A percentile compares a stretch with the other conserved stretches of the same genome.
These are phyloP conservation scores for Ceriops tagal DNA, from an alignment of 345 rosid species.

Conservation along the genomic window DNA sequence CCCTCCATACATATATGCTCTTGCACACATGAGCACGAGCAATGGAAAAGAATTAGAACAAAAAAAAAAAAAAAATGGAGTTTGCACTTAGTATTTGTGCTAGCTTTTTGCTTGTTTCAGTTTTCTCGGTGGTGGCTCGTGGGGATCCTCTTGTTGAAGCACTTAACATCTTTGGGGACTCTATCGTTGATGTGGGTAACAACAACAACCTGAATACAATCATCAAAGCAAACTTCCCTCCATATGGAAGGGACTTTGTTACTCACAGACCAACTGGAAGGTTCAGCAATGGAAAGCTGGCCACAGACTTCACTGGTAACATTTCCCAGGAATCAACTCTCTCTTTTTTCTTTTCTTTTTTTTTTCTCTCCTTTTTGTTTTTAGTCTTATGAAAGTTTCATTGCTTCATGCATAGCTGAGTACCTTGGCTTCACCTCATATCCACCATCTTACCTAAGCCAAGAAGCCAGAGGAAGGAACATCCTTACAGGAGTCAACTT, in stretches of 20 bases:
- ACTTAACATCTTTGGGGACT: constrained; percentile 80
- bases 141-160: constrained; percentile 78
- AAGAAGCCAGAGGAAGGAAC: constrained; percentile 48
- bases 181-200: constrained; percentile 86
- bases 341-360: constrained; percentile 1
- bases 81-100: constrained; percentile 18
- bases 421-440: constrained; percentile 72
- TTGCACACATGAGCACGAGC: neutral
- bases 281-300: constrained; percentile 85
- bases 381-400: constrained; percentile 5
- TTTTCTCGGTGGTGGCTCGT: constrained; percentile 21
- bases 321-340: neutral
- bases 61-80: constrained; percentile 21
- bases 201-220: constrained; percentile 64
- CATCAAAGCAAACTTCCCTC: constrained; percentile 78
- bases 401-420: constrained; percentile 54
- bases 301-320: constrained; percentile 73
- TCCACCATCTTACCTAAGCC: constrained; percentile 77
- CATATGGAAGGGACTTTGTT: constrained; percentile 86
- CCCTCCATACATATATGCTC: constrained; percentile 18
- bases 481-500: constrained; percentile 78
- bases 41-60: neutral
- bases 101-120: constrained; percentile 25
- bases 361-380: neutral
- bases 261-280: constrained; percentile 74